Evolutionary conservation across 495 filamentous ascomycete species (phyloP).

Genomic region (Collariella sp.): DNA sequence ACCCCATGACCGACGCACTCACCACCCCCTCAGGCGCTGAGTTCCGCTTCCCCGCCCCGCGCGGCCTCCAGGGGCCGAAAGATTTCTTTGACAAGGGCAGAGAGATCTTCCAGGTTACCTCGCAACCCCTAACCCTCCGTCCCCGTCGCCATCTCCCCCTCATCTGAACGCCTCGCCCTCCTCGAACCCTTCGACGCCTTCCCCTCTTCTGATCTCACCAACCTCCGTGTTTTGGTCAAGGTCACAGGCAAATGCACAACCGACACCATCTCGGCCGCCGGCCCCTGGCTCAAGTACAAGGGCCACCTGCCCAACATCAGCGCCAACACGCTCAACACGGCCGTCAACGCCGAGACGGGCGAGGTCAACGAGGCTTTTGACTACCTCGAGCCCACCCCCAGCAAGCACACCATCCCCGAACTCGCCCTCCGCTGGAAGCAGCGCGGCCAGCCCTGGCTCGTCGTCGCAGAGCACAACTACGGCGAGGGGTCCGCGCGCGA

Average conservation of each 20-base stretch:
- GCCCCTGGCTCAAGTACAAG: constrained; percentile 98
- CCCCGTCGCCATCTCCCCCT: constrained; percentile 67
- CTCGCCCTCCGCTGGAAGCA: constrained; percentile 74
- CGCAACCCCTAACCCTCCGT: constrained; percentile 56
- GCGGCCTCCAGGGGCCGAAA: constrained; percentile 65
- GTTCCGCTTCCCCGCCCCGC: constrained; percentile 81
- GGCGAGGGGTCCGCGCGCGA: constrained; percentile 92
- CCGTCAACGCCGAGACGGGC: constrained; percentile 81
- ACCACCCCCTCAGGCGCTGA: constrained; percentile 68
- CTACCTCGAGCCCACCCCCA: constrained; percentile 48
- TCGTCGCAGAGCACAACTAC: constrained; percentile 96
- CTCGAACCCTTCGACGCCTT: constrained; percentile 89
- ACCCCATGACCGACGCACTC: constrained; percentile 83
- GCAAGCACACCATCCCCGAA: constrained; percentile 62
- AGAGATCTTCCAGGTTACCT: constrained; percentile 61
- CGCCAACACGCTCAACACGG: constrained; percentile 91
- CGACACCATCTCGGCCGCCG: constrained; percentile 94
- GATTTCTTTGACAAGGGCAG: constrained; percentile 75
- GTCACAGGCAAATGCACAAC: constrained; percentile 96
- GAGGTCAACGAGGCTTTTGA: constrained; percentile 90
- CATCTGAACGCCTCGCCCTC: constrained; percentile 77
- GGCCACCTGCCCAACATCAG: constrained; percentile 96
- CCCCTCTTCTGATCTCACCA: constrained; percentile 61
- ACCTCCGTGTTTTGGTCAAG: constrained; percentile 79
- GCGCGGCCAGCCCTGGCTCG: constrained; percentile 67